Evolutionary conservation across 1,139 yeast species (phyloP).

Genomic region (Debaryomyces nepalensis): DNA sequence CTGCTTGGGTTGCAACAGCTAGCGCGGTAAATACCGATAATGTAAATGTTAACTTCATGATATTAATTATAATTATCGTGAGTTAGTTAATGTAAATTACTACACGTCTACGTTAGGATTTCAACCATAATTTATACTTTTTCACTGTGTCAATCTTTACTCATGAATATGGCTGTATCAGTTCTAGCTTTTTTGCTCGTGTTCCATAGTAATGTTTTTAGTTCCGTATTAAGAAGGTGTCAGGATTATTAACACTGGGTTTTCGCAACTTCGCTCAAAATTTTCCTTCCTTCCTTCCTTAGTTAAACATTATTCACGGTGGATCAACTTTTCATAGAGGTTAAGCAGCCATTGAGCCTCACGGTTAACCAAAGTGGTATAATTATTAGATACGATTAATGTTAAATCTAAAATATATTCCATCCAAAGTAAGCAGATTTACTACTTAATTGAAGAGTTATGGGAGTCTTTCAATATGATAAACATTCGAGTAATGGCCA

Average conservation of each 20-base stretch:
- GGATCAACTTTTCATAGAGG: background rate
- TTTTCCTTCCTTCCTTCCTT: constrained; percentile 1
- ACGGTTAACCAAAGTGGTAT: background rate
- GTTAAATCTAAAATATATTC: no score
- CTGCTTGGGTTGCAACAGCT: constrained; percentile 58
- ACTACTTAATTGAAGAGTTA: no score
- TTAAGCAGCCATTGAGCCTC: constrained; percentile 5
- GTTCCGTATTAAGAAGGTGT: constrained; percentile 6
- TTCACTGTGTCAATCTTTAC: background rate
- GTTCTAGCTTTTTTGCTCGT: background rate
- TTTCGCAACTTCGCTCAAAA: constrained; percentile 9
- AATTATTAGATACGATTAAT: no score
- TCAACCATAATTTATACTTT: constrained; percentile 8
- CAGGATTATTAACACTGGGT: constrained; percentile 5
- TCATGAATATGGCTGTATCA: background rate
- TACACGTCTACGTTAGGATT: background rate
- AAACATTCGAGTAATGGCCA: background rate
- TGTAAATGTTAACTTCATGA: constrained; percentile 11
- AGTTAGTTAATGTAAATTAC: background rate
- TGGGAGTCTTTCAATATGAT: no score
- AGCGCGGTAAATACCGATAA: constrained; percentile 27
- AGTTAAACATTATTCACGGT: constrained; percentile 2
- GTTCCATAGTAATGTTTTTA: background rate
- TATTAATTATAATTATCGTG: constrained; percentile 1
- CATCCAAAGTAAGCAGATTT: no score